A percentile compares a stretch with the other conserved stretches of the same genome.
Conservation (phyloP, 2,329 filamentous ascomycete species). For the Penicillium occitanis region DNA sequence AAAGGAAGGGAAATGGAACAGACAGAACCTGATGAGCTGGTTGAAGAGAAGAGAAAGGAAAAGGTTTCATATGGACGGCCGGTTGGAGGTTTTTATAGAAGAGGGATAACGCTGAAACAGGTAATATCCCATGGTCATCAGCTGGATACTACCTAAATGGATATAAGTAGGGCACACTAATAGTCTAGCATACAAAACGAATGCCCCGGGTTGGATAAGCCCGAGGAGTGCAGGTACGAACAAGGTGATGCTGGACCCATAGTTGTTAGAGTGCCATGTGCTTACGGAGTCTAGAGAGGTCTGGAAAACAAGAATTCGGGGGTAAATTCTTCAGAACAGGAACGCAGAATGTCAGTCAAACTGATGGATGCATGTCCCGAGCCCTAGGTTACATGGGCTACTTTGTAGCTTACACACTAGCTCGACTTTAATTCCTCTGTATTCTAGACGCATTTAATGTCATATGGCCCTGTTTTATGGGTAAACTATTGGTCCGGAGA, state of each 20-base stretch:
- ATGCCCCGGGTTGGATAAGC: too few species aligned
- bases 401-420: neutral
- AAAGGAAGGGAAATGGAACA: neutral
- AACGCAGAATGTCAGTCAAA: neutral
- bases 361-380: neutral
- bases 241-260: neutral
- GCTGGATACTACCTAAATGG: neutral
- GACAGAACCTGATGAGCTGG: neutral
- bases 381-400: conserved; percentile 2
- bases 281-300: neutral
- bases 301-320: neutral
- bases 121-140: neutral
- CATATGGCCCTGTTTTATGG: neutral
- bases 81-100: neutral
- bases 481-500: neutral
- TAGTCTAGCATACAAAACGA: neutral
- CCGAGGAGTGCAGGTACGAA: neutral
- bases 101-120: neutral
- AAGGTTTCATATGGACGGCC: neutral
- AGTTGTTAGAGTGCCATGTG: conserved; percentile 7
- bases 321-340: neutral
- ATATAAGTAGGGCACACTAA: neutral
- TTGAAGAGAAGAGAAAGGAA: neutral
- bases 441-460: neutral
- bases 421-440: neutral